Evolutionary conservation across 2,329 filamentous ascomycete genomes (phyloP).

Genomic region (Macroventuria anomochaeta): DNA sequence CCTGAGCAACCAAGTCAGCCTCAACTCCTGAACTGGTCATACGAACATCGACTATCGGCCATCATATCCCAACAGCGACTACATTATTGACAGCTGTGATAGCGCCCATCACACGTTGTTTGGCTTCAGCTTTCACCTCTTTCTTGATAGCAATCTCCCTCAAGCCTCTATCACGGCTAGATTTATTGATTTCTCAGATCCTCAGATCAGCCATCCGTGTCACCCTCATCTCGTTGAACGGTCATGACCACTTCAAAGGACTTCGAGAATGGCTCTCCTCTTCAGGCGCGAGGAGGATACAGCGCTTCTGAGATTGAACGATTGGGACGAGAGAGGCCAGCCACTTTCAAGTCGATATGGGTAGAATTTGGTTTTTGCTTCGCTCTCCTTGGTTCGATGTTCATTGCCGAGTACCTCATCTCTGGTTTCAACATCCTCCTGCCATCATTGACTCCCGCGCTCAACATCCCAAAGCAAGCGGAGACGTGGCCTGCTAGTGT

Average conservation of each 20-base stretch:
- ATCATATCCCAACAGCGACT: slow-evolving; percentile 1
- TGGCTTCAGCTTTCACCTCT: neutral
- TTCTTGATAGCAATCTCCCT: neutral
- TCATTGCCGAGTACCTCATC: slow-evolving; percentile 75
- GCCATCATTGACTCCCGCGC: slow-evolving; percentile 66
- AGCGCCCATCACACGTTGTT: neutral
- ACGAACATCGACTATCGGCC: neutral
- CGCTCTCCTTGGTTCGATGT: slow-evolving; percentile 67
- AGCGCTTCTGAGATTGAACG: slow-evolving; percentile 57
- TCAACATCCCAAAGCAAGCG: slow-evolving; percentile 71
- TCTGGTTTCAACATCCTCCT: slow-evolving; percentile 75
- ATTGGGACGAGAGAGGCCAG: slow-evolving; percentile 68
- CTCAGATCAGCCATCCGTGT: neutral
- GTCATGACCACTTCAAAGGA: slow-evolving; percentile 10
- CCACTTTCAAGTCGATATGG: slow-evolving; percentile 59
- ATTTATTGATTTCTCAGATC: neutral
- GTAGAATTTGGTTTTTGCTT: slow-evolving; percentile 69
- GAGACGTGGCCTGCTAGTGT: slow-evolving; percentile 53
- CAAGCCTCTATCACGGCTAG: neutral
- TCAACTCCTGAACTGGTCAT: neutral
- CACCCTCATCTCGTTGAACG: neutral
- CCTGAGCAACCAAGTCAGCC: neutral
- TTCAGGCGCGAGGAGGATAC: slow-evolving; percentile 24
- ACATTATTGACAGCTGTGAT: neutral
- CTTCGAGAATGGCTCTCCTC: slow-evolving; percentile 23